phyloP scores from a whole-genome alignment of 768 basidiomycete genomes.

The Leccinum truebloodii region DNA sequence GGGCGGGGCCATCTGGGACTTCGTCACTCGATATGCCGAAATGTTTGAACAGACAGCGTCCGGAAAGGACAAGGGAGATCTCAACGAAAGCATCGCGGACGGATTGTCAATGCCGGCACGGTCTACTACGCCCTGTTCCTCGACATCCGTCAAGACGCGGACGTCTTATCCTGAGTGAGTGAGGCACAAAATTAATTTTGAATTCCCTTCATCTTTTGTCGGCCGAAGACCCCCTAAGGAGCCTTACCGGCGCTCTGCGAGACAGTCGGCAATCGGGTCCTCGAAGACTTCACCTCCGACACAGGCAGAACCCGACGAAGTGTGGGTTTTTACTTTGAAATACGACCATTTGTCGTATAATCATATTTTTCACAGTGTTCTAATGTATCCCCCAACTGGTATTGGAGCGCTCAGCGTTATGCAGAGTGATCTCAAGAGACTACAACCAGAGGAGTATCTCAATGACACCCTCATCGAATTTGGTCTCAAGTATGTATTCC shows the following conservation, averaged over 20 bases:
- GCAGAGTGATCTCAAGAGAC: constrained; percentile 69
- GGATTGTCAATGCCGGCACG: constrained; percentile 1
- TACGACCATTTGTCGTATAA: constrained; percentile 6
- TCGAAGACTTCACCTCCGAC: constrained; percentile 16
- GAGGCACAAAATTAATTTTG: constrained; percentile 2
- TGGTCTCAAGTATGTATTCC: constrained; percentile 75
- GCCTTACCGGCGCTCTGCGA: constrained; percentile 37
- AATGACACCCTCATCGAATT: constrained; percentile 98
- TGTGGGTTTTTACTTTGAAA: constrained; percentile 40
- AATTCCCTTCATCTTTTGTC: constrained; percentile 3
- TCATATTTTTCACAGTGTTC: constrained; percentile 47
- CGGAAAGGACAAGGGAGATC: constrained; percentile 2
- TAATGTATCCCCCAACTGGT: constrained; percentile 71
- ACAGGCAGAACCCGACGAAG: constrained; percentile 57
- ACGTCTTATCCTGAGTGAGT: constrained; percentile 16
- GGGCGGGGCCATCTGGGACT: constrained; percentile 21
- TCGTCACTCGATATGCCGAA: neutral
- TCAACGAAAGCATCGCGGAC: neutral
- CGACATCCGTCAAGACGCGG: constrained; percentile 18
- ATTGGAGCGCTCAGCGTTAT: constrained; percentile 83
- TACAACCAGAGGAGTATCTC: constrained; percentile 81
- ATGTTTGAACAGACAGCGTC: constrained; percentile 20
- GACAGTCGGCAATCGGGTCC: constrained; percentile 34
- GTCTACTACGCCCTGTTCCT: constrained; percentile 21
- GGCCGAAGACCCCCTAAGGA: constrained; percentile 15